Evolutionary conservation across 2,329 filamentous ascomycete species (phyloP).

Genomic region (Aspergillus sp.): DNA sequence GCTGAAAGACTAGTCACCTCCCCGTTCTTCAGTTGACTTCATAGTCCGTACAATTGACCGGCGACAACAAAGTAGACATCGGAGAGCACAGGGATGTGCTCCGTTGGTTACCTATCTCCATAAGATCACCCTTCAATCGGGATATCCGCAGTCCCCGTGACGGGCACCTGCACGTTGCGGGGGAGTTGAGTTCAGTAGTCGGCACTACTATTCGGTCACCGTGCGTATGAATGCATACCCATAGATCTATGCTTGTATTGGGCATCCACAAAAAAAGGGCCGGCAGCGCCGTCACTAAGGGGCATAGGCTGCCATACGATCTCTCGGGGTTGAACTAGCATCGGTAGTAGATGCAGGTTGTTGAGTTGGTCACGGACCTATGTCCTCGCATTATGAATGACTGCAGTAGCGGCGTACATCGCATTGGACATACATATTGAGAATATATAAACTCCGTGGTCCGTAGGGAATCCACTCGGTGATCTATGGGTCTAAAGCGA

Average conservation of each 20-base stretch:
- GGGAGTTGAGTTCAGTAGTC: not conserved
- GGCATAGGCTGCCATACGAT: not conserved
- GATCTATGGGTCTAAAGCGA: not conserved
- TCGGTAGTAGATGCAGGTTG: not conserved
- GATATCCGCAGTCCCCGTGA: not conserved
- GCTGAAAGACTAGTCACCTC: not conserved
- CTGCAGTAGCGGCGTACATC: not conserved
- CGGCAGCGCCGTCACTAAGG: not conserved
- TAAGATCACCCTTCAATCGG: not conserved
- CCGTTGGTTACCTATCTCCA: not conserved
- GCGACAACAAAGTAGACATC: not conserved
- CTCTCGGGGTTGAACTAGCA: not conserved
- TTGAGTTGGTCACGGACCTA: not conserved
- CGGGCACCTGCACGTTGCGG: not conserved
- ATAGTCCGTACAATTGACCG: not conserved
- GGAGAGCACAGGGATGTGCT: not conserved
- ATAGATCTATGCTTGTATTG: not conserved
- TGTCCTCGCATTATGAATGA: not conserved
- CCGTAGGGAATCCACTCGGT: not conserved
- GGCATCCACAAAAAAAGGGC: not conserved
- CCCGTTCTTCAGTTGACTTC: not conserved
- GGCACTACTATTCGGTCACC: not conserved
- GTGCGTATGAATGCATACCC: not conserved
- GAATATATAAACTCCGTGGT: not conserved
- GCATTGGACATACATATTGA: not conserved